A percentile compares a stretch with the other conserved stretches of the same genome.
phyloP scores from a whole-genome alignment of 495 filamentous ascomycete species.

The Trichoderma parareesei region DNA sequence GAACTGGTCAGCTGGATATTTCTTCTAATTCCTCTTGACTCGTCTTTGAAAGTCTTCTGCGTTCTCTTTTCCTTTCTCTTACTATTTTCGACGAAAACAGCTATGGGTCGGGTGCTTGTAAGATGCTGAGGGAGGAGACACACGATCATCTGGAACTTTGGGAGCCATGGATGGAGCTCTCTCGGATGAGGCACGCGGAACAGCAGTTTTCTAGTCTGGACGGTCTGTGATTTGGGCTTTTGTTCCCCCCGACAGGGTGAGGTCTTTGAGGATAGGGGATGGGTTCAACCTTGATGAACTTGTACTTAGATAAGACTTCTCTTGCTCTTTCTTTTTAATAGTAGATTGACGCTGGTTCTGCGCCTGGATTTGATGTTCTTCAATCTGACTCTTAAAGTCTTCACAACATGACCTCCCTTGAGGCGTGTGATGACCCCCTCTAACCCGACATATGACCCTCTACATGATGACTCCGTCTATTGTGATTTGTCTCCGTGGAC shows the following conservation, averaged over 20 bases:
- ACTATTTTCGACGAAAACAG: neutral
- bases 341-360: neutral
- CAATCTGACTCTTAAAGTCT: too few species aligned
- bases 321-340: neutral
- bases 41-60: too few species aligned
- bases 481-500: too few species aligned
- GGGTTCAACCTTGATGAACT: neutral
- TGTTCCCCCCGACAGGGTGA: neutral
- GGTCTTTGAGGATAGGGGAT: neutral
- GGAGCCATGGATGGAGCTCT: neutral
- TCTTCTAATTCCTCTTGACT: too few species aligned
- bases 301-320: neutral
- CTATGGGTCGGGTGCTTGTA: neutral
- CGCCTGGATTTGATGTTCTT: neutral
- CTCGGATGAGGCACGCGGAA: neutral
- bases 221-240: slow-evolving; percentile 1
- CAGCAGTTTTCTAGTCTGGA: neutral
- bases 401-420: too few species aligned
- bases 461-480: too few species aligned
- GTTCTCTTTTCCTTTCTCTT: neutral
- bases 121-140: neutral
- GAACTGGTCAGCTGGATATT: neutral
- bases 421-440: too few species aligned
- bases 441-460: too few species aligned
- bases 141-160: neutral